Base-by-base conservation (phyloP, 768 basidiomycete species). In the Russula abietina region DNA sequence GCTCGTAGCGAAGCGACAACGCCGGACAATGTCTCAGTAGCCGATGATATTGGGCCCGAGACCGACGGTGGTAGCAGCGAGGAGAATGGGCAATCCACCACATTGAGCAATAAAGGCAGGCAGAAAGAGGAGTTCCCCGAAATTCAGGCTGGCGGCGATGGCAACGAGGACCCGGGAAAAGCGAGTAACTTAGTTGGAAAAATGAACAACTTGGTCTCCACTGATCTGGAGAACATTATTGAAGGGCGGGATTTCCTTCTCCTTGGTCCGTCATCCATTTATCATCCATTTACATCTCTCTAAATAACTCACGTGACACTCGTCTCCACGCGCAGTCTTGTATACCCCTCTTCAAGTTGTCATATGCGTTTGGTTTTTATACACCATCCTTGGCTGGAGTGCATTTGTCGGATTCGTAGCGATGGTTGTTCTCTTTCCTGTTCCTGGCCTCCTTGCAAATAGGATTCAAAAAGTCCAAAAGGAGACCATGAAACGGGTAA, bases 171-270 rank as follows among this genome's bases (percentile, higher is more conserved):
- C 38, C 11, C 26, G 28, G 46, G 51, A 3, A 55, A 62, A 33
- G 70, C 73, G 12, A 74, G 73, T 9, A 85, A 86, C 69, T 72
- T 89, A 22, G 81, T 84, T 41, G 89, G 91, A 11, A 88, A 83
- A 70, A 85, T 92, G 70, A 91, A 87, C 71, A 91, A 89, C 58
- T 74, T 91, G 7, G 81, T 89, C 38, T 84, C 88, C 9, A 84
- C 85, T 1, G 89, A 92, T 72, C 68, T 82, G 52, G 68, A 64
- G 53, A 70, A 69, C 43, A 54, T 75, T 19, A 52, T 69, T 19
- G 67, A 69, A 2, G 73, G 69, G n/a, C 70, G 73, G 12, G 69
- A 72, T 54, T 71, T 71, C 49, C 51, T 60, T 11, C 52, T 67
- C 10, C 24, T 66, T 19, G 26, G 60, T 69, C 38, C 3, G 68